Conservation (phyloP, 495 filamentous ascomycete species). For the Talaromyces stipitatus region DNA sequence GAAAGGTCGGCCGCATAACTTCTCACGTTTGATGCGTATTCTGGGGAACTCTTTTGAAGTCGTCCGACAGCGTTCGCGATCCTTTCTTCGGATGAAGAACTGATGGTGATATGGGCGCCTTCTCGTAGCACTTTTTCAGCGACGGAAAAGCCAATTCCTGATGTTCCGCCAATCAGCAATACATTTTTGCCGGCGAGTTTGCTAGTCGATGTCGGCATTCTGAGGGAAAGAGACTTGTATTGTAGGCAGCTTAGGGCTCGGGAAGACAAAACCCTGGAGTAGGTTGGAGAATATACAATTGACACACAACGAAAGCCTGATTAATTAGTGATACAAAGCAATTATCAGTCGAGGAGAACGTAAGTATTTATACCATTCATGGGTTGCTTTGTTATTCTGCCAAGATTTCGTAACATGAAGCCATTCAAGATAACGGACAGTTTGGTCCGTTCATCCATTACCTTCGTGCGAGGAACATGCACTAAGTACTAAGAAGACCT, state of each 20-base stretch:
- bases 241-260: neutral
- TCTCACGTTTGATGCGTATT: slow-evolving; percentile 6
- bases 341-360: neutral
- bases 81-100: slow-evolving; percentile 39
- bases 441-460: neutral
- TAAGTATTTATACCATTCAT: neutral
- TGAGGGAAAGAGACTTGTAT: neutral
- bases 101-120: slow-evolving; percentile 44
- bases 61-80: slow-evolving; percentile 31
- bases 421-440: neutral
- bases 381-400: neutral
- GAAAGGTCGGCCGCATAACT: slow-evolving; percentile 47
- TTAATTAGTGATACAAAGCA: no score
- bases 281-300: no score
- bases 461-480: no score
- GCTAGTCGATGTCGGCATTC: neutral
- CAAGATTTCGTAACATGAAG: neutral
- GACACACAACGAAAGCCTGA: no score
- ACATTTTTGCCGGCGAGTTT: slow-evolving; percentile 27
- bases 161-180: slow-evolving; percentile 47
- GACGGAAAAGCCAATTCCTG: slow-evolving; percentile 50
- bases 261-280: no score
- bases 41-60: slow-evolving; percentile 28
- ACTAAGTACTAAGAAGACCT: no score
- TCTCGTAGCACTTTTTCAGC: slow-evolving; percentile 43